Evolutionary conservation across 73 alveolate genomes (phyloP), one percentile per base, ranked within the genome.

Genomic region (Tetrahymena elliotti): DNA sequence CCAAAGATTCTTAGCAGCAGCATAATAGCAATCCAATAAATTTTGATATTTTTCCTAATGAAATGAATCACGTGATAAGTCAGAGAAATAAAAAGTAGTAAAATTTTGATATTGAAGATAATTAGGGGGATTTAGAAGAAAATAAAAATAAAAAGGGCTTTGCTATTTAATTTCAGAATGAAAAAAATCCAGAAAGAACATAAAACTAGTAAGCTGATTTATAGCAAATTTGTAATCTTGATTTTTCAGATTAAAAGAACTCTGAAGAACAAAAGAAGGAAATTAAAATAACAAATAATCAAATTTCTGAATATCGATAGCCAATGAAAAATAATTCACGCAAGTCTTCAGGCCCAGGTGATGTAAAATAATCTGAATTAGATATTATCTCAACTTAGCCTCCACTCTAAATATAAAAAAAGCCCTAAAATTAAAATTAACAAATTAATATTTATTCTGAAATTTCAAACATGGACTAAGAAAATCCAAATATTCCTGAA

Each of bases 1-100:
- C 41, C 33, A n/a, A 88, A 94, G 94, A n/a, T n/a, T n/a, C n/a
- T n/a, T n/a, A n/a, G n/a, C n/a, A 94, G 93, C 37, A 18, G 53
- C 54, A 41, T 41, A 41, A n/a, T n/a, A n/a, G n/a, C n/a, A n/a
- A 41, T 15, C 54, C 54, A 3, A 47, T 47, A 1, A 47, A 47
- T 8, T 47, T 47, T 47, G 82, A 47, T 47, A 4, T 47, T 18
- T 47, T 47, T 47, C 82, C 82, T 2, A 47, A 47, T 13, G 31
- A 47, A 12, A 47, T 47, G 31, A 47, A 47, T 47, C 82, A 47
- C 31, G 82, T 47, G 1, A 47, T 47, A 2, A 47, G 82, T 47
- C 82, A 47, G 20, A 47, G 82, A 47, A 47, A 47, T 12, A 47
- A 47, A 47, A 7, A 47, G 24, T 27, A 47, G 24, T 12, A 6